Base-by-base conservation (phyloP, 805 yeast species). In the Yamadazyma ubonensis region DNA sequence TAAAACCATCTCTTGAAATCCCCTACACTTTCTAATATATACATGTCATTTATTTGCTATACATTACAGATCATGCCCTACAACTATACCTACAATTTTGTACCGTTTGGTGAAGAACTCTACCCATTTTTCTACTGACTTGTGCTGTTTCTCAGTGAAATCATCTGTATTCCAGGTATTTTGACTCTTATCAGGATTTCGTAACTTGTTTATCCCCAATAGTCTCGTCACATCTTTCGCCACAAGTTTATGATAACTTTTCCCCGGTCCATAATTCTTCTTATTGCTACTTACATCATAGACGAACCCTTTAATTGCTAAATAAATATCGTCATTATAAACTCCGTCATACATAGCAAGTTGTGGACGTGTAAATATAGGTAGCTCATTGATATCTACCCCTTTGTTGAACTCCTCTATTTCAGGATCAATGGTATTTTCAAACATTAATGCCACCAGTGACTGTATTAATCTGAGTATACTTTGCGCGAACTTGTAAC, bases 141-240 rank as follows among this genome's bases (percentile, higher is more conserved):
- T 65, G 40, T 64, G 57, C 60, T 87, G 87, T 45, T 75, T 76
- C 8, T 75, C 85, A 16, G 74, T 70, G 48, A 87, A 70, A 16
- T 62, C 73, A 1, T 70, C 67, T 20, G 67, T 70, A 44, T 72
- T 75, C 76, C 80, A 77, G 15, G 79, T 55, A 25, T 33, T 36
- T 6, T 33, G 32, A 6, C 38, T 51, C 12, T 44, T 44, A 4
- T 40, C 42, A 8, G 30, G 26, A 5, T n/a, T 9, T 12, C 15
- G 27, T 33, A 63, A 40, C 35, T 54, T 74, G 38, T 86, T 80
- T 52, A 81, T 76, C 2, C 86, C 96, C 38, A 87, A 65, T 2
- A 91, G 83, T 42, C 93, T 65, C 23, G 86, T 77, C 16, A 86
- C 86, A 50, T 87, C 96, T 46, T 75, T 78, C 4, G 91, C 96